A percentile compares a stretch with the other conserved stretches of the same genome.
phyloP scores from a whole-genome alignment of 495 filamentous ascomycete species.

The Aspergillus campestris region DNA sequence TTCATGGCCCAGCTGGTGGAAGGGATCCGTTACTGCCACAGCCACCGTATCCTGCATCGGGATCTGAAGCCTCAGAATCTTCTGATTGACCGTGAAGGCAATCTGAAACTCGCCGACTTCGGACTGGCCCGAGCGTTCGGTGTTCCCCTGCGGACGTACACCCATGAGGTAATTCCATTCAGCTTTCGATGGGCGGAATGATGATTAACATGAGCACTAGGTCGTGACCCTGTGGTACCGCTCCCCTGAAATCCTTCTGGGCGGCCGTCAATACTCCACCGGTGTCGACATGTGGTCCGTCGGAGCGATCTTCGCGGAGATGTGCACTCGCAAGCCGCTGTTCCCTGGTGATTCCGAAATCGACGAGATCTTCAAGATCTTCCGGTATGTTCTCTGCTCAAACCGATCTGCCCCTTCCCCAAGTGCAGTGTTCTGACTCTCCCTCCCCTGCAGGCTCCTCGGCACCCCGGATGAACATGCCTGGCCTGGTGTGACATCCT shows the following conservation, averaged over 20 bases:
- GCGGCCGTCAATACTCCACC: conserved; percentile 94
- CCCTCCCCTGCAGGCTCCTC: conserved; percentile 51
- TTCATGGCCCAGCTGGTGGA: conserved; percentile 94
- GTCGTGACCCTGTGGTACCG: conserved; percentile 99
- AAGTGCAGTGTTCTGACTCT: too few species aligned
- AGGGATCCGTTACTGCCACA: conserved; percentile 91
- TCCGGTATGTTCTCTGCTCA: conserved; percentile 52
- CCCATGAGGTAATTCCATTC: conserved; percentile 62
- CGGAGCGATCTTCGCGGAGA: conserved; percentile 98
- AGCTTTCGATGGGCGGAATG: background rate
- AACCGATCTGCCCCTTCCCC: background rate
- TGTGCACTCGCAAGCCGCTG: conserved; percentile 96
- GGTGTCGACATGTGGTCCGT: conserved; percentile 99
- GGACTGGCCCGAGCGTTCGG: conserved; percentile 94
- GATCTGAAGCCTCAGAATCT: conserved; percentile 98
- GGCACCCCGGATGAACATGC: conserved; percentile 82
- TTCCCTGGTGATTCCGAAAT: conserved; percentile 99
- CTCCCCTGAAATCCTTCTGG: conserved; percentile 93
- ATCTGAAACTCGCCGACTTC: conserved; percentile 96
- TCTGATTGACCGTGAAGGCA: conserved; percentile 88
- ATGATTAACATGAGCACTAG: conserved; percentile 19
- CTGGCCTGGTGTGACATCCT: conserved; percentile 95
- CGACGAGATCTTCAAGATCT: conserved; percentile 99
- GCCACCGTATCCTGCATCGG: conserved; percentile 87
- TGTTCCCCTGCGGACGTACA: conserved; percentile 92